These are phyloP conservation scores for Neonothopanus nambi DNA, from an alignment of 1,284 basidiomycete species.

Conservation along the genomic window DNA sequence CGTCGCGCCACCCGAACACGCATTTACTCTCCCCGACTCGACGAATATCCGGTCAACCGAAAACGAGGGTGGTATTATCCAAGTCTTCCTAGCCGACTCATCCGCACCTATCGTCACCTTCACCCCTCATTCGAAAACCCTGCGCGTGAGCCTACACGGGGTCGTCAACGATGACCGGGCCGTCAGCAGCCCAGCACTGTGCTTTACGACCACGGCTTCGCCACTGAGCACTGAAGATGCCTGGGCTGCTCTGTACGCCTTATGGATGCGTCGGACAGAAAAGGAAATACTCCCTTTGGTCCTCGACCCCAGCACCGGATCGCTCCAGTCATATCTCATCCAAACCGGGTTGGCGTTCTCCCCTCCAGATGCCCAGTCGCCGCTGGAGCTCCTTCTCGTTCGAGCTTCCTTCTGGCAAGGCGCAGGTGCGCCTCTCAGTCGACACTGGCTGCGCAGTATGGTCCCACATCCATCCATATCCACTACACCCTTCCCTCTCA, in stretches of 20 bases:
- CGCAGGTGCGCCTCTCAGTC: conserved; percentile 15
- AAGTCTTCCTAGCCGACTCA: conserved; percentile 6
- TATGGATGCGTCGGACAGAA: conserved; percentile 17
- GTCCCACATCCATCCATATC: conserved; percentile 15
- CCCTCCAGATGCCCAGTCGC: conserved; percentile 9
- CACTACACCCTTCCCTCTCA: conserved; percentile 15
- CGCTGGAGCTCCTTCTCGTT: conserved; percentile 16
- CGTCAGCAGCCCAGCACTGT: conserved; percentile 6
- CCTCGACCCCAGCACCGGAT: conserved; percentile 3
- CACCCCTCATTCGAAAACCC: conserved; percentile 11
- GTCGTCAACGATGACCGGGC: conserved; percentile 20
- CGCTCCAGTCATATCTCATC: conserved; percentile 15
- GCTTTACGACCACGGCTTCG: conserved; percentile 4
- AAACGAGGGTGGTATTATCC: conserved; percentile 1
- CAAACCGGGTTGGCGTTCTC: conserved; percentile 18
- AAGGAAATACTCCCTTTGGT: conserved; percentile 15
- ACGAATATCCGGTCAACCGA: conserved; percentile 11
- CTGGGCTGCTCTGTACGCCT: conserved; percentile 18
- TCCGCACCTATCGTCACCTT: conserved; percentile 7
- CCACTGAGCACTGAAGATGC: conserved; percentile 8
- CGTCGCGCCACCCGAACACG: conserved; percentile 16
- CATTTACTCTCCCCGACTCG: conserved; percentile 16
- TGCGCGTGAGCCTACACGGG: conserved; percentile 16
- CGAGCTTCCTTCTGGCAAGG: conserved; percentile 21
- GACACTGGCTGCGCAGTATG: conserved; percentile 14